Evolutionary conservation across 2,329 filamentous ascomycete species (phyloP), one percentile per base, ranked within the genome.

Genomic region (Colletotrichum spinosum): DNA sequence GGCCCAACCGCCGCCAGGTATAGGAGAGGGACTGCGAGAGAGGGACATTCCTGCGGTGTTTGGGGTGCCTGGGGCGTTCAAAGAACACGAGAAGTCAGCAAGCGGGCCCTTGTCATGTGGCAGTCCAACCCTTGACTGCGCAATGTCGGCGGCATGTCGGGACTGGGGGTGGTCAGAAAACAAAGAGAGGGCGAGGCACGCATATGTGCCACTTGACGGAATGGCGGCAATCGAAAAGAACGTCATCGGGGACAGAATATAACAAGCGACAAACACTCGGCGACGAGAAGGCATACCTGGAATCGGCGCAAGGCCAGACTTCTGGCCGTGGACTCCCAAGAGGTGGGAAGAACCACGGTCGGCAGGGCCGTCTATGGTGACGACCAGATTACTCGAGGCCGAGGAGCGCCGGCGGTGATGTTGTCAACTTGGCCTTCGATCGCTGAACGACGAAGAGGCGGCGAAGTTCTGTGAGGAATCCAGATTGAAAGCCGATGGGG

Each of bases 21-120:
- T 86, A 68, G 94, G 95, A 60, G 93, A 97, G 55, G 94, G 93
- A 75, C 93, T 97, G 79, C 93, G 89, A 70, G 94, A 96, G 68
- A 95, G 81, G 70, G 92, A 92, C 94, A 97, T 97, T 72, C 81
- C 80, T 72, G 81, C 79, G 70, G 78, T 73, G 71, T 80, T 83
- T 48, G 88, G 84, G 55, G 84, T 89, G 73, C 86, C 84, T 86
- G 77, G 63, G 72, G 63, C 39, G 50, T 52, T 51, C 52, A 48
- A 55, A 65, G 52, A 65, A 60, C 67, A 69, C 67, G 58, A 63
- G 54, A 41, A 51, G 65, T 69, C 61, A 69, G 67, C 56, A 62
- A 69, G 65, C 66, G 57, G 55, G 57, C 53, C 61, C 56, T 25
- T 42, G 49, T 67, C 45, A 52, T 48, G 49, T 17, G 52, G 35